Conservation (phyloP, 352 stramenopile genomes). For the Phytophthora nicotianae region DNA sequence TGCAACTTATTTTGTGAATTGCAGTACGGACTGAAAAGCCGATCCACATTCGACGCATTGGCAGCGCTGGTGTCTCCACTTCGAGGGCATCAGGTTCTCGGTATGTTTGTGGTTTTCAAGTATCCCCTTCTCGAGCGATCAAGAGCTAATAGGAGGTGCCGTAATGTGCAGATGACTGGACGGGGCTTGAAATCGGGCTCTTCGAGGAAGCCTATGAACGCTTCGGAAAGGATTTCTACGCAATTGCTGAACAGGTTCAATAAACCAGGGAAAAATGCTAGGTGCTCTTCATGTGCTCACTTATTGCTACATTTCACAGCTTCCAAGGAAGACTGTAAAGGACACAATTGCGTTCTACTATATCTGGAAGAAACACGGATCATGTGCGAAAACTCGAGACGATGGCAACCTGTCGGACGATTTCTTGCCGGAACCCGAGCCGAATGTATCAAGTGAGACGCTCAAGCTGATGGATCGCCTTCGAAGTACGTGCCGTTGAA, state of each 20-base stretch:
- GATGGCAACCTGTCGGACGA: slow-evolving; percentile 49
- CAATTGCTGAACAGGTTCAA: slow-evolving; percentile 69
- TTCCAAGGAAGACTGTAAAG: slow-evolving; percentile 63
- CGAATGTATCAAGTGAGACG: slow-evolving; percentile 58
- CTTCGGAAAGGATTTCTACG: slow-evolving; percentile 81
- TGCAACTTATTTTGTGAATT: slow-evolving; percentile 1
- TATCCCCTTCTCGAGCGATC: background rate
- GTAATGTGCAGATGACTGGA: slow-evolving; percentile 68
- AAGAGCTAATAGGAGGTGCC: slow-evolving; percentile 7
- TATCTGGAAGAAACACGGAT: slow-evolving; percentile 86
- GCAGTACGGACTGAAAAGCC: slow-evolving; percentile 74
- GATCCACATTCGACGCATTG: slow-evolving; percentile 74
- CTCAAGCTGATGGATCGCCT: slow-evolving; percentile 68
- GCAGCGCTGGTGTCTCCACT: slow-evolving; percentile 69
- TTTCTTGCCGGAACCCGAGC: slow-evolving; percentile 56
- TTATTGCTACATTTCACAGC: slow-evolving; percentile 34
- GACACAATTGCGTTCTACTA: slow-evolving; percentile 86
- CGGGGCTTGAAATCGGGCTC: slow-evolving; percentile 68
- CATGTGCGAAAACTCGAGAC: slow-evolving; percentile 40
- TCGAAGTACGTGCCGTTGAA: slow-evolving; percentile 46
- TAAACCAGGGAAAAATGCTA: background rate
- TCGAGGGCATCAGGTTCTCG: slow-evolving; percentile 68
- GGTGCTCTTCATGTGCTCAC: background rate
- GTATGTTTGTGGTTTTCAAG: slow-evolving; percentile 34
- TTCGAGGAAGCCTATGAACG: slow-evolving; percentile 81